A percentile compares a stretch with the other conserved stretches of the same genome.
Conservation (phyloP, 164 flowering plant species). For the Pachysandra terminalis region DNA sequence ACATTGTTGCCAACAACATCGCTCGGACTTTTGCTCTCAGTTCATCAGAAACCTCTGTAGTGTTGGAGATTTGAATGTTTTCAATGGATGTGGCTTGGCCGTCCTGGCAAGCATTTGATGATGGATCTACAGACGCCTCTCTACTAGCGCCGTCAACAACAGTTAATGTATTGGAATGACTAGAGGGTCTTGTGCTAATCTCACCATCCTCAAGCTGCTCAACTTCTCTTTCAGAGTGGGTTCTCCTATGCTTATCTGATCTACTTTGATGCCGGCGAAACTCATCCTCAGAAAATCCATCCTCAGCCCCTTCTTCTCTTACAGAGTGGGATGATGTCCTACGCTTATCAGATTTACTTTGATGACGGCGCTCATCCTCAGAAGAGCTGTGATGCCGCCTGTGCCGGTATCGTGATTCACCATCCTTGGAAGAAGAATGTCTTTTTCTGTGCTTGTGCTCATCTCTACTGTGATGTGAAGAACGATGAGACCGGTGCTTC, state of each 20-base stretch:
- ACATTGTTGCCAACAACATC: conserved; percentile 76
- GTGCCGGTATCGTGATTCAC: conserved; percentile 27
- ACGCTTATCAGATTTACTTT: conserved; percentile 24
- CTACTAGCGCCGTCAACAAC: conserved; percentile 26
- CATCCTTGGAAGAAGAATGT: conserved; percentile 44
- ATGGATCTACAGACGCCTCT: conserved; percentile 32
- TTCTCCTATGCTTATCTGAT: conserved; percentile 26
- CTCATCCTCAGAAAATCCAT: conserved; percentile 56
- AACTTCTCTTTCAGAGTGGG: conserved; percentile 27
- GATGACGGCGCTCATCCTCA: conserved; percentile 36
- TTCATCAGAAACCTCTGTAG: conserved; percentile 61
- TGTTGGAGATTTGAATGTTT: conserved; percentile 25
- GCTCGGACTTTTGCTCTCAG: conserved; percentile 88
- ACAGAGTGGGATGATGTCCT: conserved; percentile 26
- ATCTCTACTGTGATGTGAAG: conserved; percentile 47
- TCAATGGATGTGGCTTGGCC: conserved; percentile 22
- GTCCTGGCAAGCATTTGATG: conserved; percentile 23
- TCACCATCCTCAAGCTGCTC: conserved; percentile 61
- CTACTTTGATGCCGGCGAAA: conserved; percentile 21
- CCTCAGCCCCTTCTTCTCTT: conserved; percentile 49
- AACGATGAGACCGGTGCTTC: conserved; percentile 48
- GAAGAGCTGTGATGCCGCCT: conserved; percentile 36
- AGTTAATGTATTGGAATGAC: conserved; percentile 28
- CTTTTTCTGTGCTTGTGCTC: conserved; percentile 40
- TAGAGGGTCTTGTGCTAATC: conserved; percentile 29